Conservation (phyloP, 306 rosid genomes). For the Lathyrus sativus region DNA sequence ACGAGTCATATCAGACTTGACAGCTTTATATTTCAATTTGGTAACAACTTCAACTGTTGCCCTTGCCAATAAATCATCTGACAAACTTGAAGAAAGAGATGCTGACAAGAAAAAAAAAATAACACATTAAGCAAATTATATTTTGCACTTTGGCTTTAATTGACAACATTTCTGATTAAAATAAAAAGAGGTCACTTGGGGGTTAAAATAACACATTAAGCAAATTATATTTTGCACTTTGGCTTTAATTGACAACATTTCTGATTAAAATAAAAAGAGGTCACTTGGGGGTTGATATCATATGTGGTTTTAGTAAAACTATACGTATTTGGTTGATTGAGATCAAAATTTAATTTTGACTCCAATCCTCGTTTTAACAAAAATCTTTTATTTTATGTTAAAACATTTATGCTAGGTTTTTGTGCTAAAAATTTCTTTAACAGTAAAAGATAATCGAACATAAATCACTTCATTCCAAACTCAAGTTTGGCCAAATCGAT, state of each 20-base stretch:
- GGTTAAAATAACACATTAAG: slow-evolving; percentile 30
- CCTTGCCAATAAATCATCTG: slow-evolving; percentile 87
- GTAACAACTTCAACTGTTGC: slow-evolving; percentile 77
- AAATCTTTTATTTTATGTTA: not conserved
- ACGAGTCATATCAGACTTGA: slow-evolving; percentile 78
- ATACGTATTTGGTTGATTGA: not conserved
- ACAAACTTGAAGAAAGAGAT: slow-evolving; percentile 88
- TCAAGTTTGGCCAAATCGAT: not conserved
- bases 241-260: slow-evolving; percentile 13
- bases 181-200: not conserved
- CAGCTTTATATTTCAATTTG: slow-evolving; percentile 67
- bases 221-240: slow-evolving; percentile 6
- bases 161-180: slow-evolving; percentile 16
- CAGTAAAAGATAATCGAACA: not conserved
- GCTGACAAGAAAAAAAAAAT: slow-evolving; percentile 57
- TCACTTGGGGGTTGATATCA: slow-evolving; percentile 3
- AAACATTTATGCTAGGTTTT: slow-evolving; percentile 3
- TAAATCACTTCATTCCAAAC: not conserved
- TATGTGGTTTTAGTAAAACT: not conserved
- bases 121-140: slow-evolving; percentile 21
- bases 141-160: slow-evolving; percentile 7
- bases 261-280: not conserved
- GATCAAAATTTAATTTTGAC: slow-evolving; percentile 7
- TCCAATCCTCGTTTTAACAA: not conserved
- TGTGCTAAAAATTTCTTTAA: not conserved